A percentile compares a stretch with the other conserved stretches of the same genome.
phyloP scores from a whole-genome alignment of 2,329 filamentous ascomycete genomes.

The Magnaporthiopsis rhizophila region DNA sequence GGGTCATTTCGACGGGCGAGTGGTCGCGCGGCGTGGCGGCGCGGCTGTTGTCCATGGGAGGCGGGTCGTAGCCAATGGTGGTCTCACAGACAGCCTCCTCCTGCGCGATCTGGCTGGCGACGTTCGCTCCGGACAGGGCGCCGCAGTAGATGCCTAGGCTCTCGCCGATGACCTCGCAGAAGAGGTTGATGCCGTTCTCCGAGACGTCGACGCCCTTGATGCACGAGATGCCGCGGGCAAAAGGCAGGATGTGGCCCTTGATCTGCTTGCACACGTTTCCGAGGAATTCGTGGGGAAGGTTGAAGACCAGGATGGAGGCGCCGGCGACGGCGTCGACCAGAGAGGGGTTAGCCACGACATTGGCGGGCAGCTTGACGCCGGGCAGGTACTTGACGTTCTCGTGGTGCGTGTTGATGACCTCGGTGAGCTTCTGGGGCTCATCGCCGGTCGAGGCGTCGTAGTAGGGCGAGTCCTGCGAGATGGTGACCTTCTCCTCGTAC shows the following conservation, averaged over 20 bases:
- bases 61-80: slow-evolving; percentile 92
- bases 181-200: slow-evolving; percentile 76
- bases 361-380: slow-evolving; percentile 72
- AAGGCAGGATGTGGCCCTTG: slow-evolving; percentile 82
- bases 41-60: slow-evolving; percentile 70
- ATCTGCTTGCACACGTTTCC: slow-evolving; percentile 76
- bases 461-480: slow-evolving; percentile 64
- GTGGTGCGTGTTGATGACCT: slow-evolving; percentile 83
- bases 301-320: slow-evolving; percentile 89
- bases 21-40: slow-evolving; percentile 52
- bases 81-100: slow-evolving; percentile 93
- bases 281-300: slow-evolving; percentile 95
- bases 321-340: slow-evolving; percentile 71
- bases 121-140: slow-evolving; percentile 91
- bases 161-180: slow-evolving; percentile 90
- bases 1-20: slow-evolving; percentile 38
- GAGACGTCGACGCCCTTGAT: slow-evolving; percentile 97
- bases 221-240: slow-evolving; percentile 87
- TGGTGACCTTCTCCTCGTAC: slow-evolving; percentile 79
- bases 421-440: slow-evolving; percentile 76
- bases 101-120: slow-evolving; percentile 85
- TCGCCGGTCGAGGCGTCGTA: slow-evolving; percentile 57
- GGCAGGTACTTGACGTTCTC: slow-evolving; percentile 98
- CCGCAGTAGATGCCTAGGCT: slow-evolving; percentile 93
- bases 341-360: slow-evolving; percentile 78